phyloP scores from a whole-genome alignment of 2,329 filamentous ascomycete species.

The Microsporum audouinii region DNA sequence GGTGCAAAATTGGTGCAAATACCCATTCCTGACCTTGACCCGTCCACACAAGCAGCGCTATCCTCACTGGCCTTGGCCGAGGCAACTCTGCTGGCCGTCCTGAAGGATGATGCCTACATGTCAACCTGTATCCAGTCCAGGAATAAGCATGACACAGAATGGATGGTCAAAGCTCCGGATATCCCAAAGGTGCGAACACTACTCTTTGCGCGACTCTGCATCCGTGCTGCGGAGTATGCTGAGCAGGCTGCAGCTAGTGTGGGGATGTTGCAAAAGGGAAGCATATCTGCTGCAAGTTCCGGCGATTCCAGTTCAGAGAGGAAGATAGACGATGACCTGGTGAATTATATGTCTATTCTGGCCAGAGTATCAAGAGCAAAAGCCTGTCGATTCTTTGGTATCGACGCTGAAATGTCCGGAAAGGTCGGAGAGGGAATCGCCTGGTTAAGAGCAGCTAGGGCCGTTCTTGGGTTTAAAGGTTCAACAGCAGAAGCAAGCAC shows the following conservation, averaged over 20 bases:
- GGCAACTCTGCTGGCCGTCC: slow-evolving; percentile 75
- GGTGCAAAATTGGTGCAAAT: slow-evolving; percentile 8
- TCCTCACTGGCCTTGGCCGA: slow-evolving; percentile 62
- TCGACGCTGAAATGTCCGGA: slow-evolving; percentile 74
- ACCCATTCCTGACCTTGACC: slow-evolving; percentile 37
- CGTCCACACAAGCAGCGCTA: slow-evolving; percentile 33
- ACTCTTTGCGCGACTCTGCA: slow-evolving; percentile 74
- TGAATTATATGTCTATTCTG: slow-evolving; percentile 66
- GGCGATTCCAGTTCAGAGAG: slow-evolving; percentile 18
- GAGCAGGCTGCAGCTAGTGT: slow-evolving; percentile 53
- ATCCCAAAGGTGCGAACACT: slow-evolving; percentile 82
- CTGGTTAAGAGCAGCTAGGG: slow-evolving; percentile 68
- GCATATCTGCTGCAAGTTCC: slow-evolving; percentile 9
- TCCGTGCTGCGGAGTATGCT: slow-evolving; percentile 81
- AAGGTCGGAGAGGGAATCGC: slow-evolving; percentile 76
- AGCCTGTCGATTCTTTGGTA: slow-evolving; percentile 78
- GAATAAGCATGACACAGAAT: slow-evolving; percentile 75
- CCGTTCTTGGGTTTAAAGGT: slow-evolving; percentile 54
- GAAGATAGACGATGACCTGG: slow-evolving; percentile 53
- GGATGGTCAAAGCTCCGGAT: slow-evolving; percentile 88
- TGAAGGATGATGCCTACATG: slow-evolving; percentile 92
- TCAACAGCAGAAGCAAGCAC: slow-evolving; percentile 39
- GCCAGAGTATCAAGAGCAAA: slow-evolving; percentile 65
- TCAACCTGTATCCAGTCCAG: slow-evolving; percentile 67
- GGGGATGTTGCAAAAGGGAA: slow-evolving; percentile 24